Base-by-base conservation (phyloP, 805 yeast genomes). In the Schwanniomyces vanrijiae region DNA sequence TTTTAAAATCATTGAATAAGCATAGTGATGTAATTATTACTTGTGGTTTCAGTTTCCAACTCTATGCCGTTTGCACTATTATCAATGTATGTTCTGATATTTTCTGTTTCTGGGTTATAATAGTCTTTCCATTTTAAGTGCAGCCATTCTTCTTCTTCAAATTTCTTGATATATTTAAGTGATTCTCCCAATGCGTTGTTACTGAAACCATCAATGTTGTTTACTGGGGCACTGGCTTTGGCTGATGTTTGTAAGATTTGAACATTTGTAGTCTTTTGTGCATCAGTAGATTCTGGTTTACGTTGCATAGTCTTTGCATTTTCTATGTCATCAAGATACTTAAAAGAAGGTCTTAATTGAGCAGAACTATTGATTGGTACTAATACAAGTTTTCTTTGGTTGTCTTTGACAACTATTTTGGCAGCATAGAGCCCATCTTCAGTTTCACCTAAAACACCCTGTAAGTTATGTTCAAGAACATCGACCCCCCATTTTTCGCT, bases 261-360 rank as follows among this genome's bases (percentile, higher is more conserved):
- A 10, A 73, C 66, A 21, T 65, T 71, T 25, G 63, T 55, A 14
- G 51, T 49, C 16, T 65, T 67, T 28, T 67, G 66, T 6, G 61
- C 53, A 19, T 69, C 66, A n/a, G 71, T 62, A 5, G 66, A 55
- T 35, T 75, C 76, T 40, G 73, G 72, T 59, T 54, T 66, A 47
- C 60, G 66, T 52, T 55, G 72, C 47, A 49, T 69, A 45, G 58
- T 73, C 69, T 72, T 77, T 45, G 68, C 75, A 47, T 70, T 70
- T 48, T 75, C 80, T 50, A 66, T 60, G 51, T 77, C 82, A 61
- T 90, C 96, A 37, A 90, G 81, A 60, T 91, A 88, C 53, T 77
- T 79, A 68, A 94, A 89, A 55, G 80, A 78, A 2, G 97, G 94
- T 54, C 96, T 77, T 50, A 94, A 64, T 64, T 92, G 97, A 0